Evolutionary conservation across 2,329 filamentous ascomycete species (phyloP).

Genomic region (Penicillium nordicum): DNA sequence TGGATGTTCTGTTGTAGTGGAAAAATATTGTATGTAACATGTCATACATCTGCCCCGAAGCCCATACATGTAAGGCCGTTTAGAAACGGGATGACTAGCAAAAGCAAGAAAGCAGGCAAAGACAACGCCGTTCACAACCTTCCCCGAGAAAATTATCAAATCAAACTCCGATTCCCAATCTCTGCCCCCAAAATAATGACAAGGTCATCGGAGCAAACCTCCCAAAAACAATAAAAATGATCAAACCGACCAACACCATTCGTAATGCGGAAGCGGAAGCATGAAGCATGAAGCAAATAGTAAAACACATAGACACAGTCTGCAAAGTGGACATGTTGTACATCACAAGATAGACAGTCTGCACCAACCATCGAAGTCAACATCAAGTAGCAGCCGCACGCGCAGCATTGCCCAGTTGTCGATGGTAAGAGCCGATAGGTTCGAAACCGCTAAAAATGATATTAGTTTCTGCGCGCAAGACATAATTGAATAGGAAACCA

Average conservation of each 20-base stretch:
- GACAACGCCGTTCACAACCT: neutral
- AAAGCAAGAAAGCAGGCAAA: neutral
- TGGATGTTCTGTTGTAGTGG: neutral
- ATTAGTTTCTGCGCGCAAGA: slow-evolving; percentile 3
- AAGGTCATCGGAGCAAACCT: slow-evolving; percentile 6
- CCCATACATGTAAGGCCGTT: slow-evolving; percentile 22
- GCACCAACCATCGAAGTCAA: neutral
- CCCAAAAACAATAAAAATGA: slow-evolving; percentile 1
- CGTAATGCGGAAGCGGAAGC: slow-evolving; percentile 18
- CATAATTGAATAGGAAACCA: neutral
- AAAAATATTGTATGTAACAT: slow-evolving; percentile 13
- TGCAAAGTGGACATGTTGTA: slow-evolving; percentile 15
- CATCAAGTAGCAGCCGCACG: slow-evolving; percentile 33
- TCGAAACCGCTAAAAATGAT: slow-evolving; percentile 42
- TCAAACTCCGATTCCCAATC: slow-evolving; percentile 11
- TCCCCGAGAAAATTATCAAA: neutral
- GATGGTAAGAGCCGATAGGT: slow-evolving; percentile 48
- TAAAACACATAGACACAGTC: slow-evolving; percentile 9
- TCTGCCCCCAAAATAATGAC: slow-evolving; percentile 1
- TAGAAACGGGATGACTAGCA: slow-evolving; percentile 9
- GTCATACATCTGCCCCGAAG: slow-evolving; percentile 16
- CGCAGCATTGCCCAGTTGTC: slow-evolving; percentile 40
- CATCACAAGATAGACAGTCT: slow-evolving; percentile 4
- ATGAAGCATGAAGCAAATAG: neutral
- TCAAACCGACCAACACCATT: slow-evolving; percentile 16